Evolutionary conservation across 345 rosid genomes (phyloP).

Genomic region (Euphorbia pulcherrima): DNA sequence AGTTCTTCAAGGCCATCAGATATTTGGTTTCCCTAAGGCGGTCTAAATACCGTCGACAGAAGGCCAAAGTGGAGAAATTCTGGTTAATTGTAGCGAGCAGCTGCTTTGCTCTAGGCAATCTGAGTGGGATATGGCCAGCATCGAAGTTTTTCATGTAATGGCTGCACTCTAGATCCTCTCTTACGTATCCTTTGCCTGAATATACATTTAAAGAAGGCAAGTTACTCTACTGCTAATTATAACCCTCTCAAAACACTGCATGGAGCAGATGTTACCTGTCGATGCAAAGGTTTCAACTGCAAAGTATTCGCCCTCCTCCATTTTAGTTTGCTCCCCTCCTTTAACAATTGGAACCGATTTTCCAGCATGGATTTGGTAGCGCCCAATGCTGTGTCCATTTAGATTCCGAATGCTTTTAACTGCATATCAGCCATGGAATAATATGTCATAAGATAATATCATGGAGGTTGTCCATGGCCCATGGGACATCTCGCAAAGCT

Average conservation of each 20-base stretch:
- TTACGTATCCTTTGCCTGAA: constrained; percentile 84
- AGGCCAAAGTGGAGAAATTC: constrained; percentile 87
- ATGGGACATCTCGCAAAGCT: too few relatives aligned
- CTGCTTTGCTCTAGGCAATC: constrained; percentile 90
- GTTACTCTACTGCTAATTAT: not conserved
- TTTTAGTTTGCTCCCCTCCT: constrained; percentile 96
- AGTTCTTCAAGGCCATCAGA: constrained; percentile 87
- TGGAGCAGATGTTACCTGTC: constrained; percentile 49
- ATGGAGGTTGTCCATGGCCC: too few relatives aligned
- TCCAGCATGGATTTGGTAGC: constrained; percentile 90
- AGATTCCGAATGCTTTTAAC: constrained; percentile 88
- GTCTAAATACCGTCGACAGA: constrained; percentile 89
- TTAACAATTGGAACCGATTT: constrained; percentile 92
- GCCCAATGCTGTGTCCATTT: constrained; percentile 85
- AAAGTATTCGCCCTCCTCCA: constrained; percentile 97
- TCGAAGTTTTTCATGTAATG: constrained; percentile 92
- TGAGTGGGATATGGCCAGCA: constrained; percentile 67
- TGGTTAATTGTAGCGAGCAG: constrained; percentile 88
- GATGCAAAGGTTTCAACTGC: constrained; percentile 96
- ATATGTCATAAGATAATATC: not conserved
- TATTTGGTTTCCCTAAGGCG: constrained; percentile 91
- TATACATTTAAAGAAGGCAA: not conserved
- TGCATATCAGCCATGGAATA: constrained; percentile 21
- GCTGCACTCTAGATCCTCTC: constrained; percentile 94
- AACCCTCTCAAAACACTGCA: constrained; percentile 1